A percentile compares a stretch with the other conserved stretches of the same genome.
Conservation (phyloP, 1,284 basidiomycete genomes). For the Sphaerobolus stellatus region DNA sequence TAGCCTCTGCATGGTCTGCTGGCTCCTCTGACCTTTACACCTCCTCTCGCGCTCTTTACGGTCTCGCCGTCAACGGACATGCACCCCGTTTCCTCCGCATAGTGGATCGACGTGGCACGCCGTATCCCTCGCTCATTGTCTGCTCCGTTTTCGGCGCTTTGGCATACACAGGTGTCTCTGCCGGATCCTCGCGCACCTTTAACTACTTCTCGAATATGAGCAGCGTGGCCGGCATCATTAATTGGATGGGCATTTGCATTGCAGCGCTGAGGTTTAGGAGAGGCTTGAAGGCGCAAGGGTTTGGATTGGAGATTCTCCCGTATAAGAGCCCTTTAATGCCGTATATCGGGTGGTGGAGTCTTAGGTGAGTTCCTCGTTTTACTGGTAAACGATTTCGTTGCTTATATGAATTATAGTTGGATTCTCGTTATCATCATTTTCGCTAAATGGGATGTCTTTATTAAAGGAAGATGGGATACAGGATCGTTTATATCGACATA, state of each 20-base stretch:
- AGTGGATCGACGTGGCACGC: background rate
- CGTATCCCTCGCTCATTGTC: background rate
- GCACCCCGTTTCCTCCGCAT: background rate
- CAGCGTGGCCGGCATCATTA: background rate
- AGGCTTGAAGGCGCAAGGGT: background rate
- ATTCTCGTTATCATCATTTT: slow-evolving; percentile 33
- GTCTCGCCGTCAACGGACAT: slow-evolving; percentile 19
- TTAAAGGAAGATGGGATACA: slow-evolving; percentile 59
- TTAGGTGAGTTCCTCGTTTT: background rate
- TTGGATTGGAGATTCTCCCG: background rate
- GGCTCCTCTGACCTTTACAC: slow-evolving; percentile 54
- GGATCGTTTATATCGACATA: slow-evolving; percentile 63
- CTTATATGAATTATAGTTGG: no score
- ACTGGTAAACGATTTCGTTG: no score
- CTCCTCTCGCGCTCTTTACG: slow-evolving; percentile 50
- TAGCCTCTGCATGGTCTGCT: slow-evolving; percentile 54
- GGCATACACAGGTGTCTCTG: background rate
- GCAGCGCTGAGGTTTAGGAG: background rate
- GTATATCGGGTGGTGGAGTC: background rate
- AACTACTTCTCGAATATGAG: background rate
- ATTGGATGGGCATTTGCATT: background rate
- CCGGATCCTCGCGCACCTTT: background rate
- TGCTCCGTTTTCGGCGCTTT: background rate
- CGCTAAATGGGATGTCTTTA: slow-evolving; percentile 75
- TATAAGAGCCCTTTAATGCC: background rate